Conservation (phyloP, 169 alveolate genomes). For the Plasmodium cynomolgi region DNA sequence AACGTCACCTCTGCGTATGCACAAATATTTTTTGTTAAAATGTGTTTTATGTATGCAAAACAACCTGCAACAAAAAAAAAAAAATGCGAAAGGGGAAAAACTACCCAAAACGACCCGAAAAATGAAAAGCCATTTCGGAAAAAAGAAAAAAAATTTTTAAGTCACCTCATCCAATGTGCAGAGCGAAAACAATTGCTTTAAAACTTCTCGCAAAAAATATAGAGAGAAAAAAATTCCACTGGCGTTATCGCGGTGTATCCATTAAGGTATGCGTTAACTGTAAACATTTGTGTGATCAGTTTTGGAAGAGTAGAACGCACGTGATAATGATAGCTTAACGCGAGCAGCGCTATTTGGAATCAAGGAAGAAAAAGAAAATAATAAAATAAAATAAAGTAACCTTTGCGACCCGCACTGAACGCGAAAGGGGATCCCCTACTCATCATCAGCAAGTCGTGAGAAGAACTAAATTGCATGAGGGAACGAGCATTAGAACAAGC, state of each 20-base stretch:
- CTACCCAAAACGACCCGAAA: neutral
- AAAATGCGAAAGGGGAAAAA: neutral
- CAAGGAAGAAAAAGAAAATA: neutral
- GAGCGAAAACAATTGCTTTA: neutral
- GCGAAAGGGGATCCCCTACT: neutral
- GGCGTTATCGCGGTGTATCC: neutral
- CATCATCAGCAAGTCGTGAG: neutral
- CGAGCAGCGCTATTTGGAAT: neutral
- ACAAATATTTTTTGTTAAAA: constrained; percentile 15
- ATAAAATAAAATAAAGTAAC: neutral
- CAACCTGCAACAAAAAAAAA: constrained; percentile 8
- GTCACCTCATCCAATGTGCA: neutral
- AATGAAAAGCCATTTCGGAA: neutral
- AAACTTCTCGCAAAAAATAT: neutral
- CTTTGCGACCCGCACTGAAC: neutral
- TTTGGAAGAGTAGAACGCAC: neutral
- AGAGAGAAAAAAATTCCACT: neutral
- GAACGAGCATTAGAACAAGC: neutral
- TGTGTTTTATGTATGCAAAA: neutral
- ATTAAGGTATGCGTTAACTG: neutral
- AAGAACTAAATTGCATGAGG: neutral
- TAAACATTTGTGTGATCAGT: neutral
- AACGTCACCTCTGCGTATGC: neutral
- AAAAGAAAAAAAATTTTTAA: neutral
- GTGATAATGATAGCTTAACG: neutral